Evolutionary conservation across 2,329 filamentous ascomycete genomes (phyloP).

Genomic region (Aspergillus proliferans): DNA sequence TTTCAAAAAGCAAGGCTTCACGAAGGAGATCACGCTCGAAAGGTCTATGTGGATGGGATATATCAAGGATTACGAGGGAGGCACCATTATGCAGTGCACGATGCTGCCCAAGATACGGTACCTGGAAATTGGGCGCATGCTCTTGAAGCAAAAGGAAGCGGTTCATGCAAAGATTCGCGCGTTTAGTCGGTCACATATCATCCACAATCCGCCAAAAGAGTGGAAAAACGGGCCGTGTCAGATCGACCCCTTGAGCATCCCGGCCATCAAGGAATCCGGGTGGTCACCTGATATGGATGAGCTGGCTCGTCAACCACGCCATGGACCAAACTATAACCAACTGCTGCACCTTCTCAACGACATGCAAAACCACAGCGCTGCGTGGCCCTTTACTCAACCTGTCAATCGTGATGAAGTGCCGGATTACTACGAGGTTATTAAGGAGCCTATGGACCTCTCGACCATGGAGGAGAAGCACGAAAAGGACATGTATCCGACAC

Average conservation of each 20-base stretch:
- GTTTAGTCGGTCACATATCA: conserved; percentile 78
- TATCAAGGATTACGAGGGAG: conserved; percentile 98
- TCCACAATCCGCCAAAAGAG: conserved; percentile 76
- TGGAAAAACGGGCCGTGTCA: conserved; percentile 70
- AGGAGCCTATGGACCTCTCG: conserved; percentile 90
- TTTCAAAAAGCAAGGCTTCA: conserved; percentile 98
- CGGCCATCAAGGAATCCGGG: conserved; percentile 82
- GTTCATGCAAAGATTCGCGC: conserved; percentile 92
- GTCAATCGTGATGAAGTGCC: conserved; percentile 94
- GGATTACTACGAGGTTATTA: conserved; percentile 99
- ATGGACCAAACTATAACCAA: conserved; percentile 93
- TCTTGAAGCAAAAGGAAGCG: conserved; percentile 93
- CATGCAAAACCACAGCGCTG: conserved; percentile 84
- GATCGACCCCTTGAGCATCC: conserved; percentile 80
- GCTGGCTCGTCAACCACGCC: conserved; percentile 84
- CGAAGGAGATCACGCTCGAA: conserved; percentile 93
- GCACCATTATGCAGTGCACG: conserved; percentile 97
- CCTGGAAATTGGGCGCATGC: conserved; percentile 84
- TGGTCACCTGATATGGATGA: conserved; percentile 99
- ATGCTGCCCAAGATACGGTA: conserved; percentile 96
- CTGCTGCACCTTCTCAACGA: conserved; percentile 89
- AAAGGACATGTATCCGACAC: conserved; percentile 81
- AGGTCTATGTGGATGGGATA: conserved; percentile 96
- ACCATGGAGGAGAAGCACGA: conserved; percentile 97
- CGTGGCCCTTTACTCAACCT: conserved; percentile 91